Base-by-base conservation (phyloP, 352 stramenopile species). In the Phytopythium kandeliae region DNA sequence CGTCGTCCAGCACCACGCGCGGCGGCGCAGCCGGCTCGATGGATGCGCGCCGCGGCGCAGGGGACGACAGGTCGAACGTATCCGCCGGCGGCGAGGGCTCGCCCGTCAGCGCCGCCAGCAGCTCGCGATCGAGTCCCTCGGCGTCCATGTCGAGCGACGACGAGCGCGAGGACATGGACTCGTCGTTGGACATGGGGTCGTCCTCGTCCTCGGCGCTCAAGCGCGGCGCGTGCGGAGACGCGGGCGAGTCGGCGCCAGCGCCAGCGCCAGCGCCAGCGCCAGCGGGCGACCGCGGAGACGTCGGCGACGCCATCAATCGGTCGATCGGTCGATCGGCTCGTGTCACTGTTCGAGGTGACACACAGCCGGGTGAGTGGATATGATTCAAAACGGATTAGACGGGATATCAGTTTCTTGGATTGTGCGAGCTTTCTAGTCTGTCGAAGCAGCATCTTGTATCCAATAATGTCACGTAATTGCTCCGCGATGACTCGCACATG, bases 161-260 rank as follows among this genome's bases (percentile, higher is more conserved):
- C 3, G 74, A 80, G 17, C 58, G 62, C 25, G 71, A 82, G 19
- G 57, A 70, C 74, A 85, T 85, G 47, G 68, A 78, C 56, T 82
- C 74, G 52, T 85, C 74, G 38, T 78, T 70, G 4, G 72, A 83
- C 72, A 83, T 83, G 62, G 56, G 63, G 51, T 58, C 69, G 45
- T 84, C 69, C 19, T 60, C 58, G 51, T 73, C 67, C 16, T 52
- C 28, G 21, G 24, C 24, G 3, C 55, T 60, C 16, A 63, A 50
- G 10, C 38, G 38, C 22, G 30, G 38, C 38, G 38, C 38, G 11
- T 13, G 38, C 38, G 38, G 21, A 21, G 38, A 30, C 8, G 43
- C 48, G 4, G 46, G 45, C 12, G 40, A 40, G 21, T 49, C 62
- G 33, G 53, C 67, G 28, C 48, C 58, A 1, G 36, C 19, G 9